Percentiles rank a stretch among this genome's conserved stretches.
Evolutionary conservation across 352 stramenopile species (phyloP).

Genomic region (Poterioochromonas sp.): DNA sequence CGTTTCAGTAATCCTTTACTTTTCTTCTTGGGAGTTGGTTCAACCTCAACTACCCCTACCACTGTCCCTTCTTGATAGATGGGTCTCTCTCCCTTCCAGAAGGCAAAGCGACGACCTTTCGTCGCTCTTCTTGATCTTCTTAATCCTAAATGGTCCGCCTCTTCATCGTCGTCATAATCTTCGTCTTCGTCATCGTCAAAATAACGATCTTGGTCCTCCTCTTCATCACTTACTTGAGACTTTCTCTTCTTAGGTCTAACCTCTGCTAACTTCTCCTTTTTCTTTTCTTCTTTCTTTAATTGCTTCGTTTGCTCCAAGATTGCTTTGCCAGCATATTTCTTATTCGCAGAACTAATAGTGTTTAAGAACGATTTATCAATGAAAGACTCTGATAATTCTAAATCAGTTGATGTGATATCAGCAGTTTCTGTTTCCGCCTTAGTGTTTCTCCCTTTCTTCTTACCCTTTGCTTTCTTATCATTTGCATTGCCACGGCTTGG

Average conservation of each 20-base stretch:
- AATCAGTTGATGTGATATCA: background rate
- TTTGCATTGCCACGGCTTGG: no score
- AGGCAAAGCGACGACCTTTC: slow-evolving; percentile 11
- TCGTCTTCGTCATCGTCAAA: background rate
- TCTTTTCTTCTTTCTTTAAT: background rate
- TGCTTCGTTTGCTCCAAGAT: background rate
- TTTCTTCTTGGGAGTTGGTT: slow-evolving; percentile 24
- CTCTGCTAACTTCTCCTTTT: background rate
- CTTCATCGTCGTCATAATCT: slow-evolving; percentile 10
- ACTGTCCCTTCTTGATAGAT: slow-evolving; percentile 5
- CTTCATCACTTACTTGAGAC: background rate
- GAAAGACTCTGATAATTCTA: background rate
- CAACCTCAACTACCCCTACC: background rate
- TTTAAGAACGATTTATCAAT: slow-evolving; percentile 6
- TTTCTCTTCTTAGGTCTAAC: background rate
- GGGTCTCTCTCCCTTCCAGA: slow-evolving; percentile 25
- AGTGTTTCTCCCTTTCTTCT: background rate
- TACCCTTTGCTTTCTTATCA: background rate
- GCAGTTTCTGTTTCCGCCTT: background rate
- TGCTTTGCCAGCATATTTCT: background rate
- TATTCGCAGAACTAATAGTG: background rate
- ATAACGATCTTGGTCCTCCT: background rate
- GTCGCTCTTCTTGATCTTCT: background rate
- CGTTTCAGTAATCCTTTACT: no score
- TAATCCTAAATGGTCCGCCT: background rate